Evolutionary conservation across 2,329 filamentous ascomycete genomes (phyloP).

Genomic region (Sarocladium oryzae): DNA sequence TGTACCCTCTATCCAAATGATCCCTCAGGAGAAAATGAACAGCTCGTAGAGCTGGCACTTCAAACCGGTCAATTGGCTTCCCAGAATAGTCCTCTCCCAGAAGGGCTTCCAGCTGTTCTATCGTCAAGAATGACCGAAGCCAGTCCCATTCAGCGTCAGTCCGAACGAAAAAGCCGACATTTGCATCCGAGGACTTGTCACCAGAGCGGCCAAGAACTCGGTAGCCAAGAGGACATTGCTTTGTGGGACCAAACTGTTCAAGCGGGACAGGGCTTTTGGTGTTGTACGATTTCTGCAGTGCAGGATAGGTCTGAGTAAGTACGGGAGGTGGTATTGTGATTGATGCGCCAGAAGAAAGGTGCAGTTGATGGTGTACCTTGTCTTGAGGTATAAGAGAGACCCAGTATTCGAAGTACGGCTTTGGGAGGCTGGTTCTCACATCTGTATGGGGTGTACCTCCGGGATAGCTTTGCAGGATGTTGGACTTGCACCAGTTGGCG

Average conservation of each 20-base stretch:
- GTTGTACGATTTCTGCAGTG: neutral
- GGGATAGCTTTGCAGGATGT: neutral
- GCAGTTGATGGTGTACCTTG: neutral
- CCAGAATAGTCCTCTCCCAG: constrained; percentile 25
- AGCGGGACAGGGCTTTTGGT: neutral
- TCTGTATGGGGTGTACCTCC: neutral
- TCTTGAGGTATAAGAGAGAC: neutral
- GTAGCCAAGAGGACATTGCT: neutral
- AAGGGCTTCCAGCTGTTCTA: constrained; percentile 27
- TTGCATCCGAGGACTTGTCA: constrained; percentile 28
- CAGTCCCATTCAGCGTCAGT: constrained; percentile 35
- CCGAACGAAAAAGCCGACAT: constrained; percentile 36
- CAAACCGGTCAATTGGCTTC: constrained; percentile 32
- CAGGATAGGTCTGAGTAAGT: neutral
- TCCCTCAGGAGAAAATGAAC: constrained; percentile 35
- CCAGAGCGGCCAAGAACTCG: neutral
- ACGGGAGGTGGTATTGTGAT: neutral
- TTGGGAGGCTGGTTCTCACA: neutral
- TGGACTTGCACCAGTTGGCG: constrained; percentile 16
- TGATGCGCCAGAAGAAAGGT: neutral
- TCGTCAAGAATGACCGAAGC: constrained; percentile 33
- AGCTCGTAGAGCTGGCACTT: constrained; percentile 24
- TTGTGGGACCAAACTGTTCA: neutral
- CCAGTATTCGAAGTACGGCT: neutral
- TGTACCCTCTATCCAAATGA: constrained; percentile 34